Conservation (phyloP, 768 basidiomycete species). For the Kwoniella mangroviensis region DNA sequence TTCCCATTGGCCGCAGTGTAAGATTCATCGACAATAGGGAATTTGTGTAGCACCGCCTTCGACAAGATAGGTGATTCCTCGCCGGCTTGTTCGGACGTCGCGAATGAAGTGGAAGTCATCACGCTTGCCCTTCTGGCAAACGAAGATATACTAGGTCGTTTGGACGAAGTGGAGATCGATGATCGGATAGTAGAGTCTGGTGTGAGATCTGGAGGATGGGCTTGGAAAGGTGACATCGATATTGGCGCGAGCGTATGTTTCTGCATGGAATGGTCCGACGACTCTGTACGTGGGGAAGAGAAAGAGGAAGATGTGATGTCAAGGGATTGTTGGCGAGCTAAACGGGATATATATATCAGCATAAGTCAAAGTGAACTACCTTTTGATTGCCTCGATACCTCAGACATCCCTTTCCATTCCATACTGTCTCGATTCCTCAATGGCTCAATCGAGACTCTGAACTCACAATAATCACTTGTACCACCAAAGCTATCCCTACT, state of each 20-base stretch:
- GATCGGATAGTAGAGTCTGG: slow-evolving; percentile 24
- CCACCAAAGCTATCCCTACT: slow-evolving; percentile 21
- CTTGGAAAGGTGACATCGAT: slow-evolving; percentile 26
- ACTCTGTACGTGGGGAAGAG: slow-evolving; percentile 10
- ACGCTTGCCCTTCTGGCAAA: slow-evolving; percentile 16
- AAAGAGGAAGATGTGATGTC: slow-evolving; percentile 15
- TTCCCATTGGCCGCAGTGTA: background rate
- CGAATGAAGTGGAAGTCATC: slow-evolving; percentile 20
- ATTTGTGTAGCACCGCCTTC: slow-evolving; percentile 11
- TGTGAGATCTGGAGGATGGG: slow-evolving; percentile 24
- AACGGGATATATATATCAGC: background rate
- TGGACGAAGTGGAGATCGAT: slow-evolving; percentile 16
- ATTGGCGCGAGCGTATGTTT: slow-evolving; percentile 22
- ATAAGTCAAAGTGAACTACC: background rate
- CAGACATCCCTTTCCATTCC: too few relatives aligned
- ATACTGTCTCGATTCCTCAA: too few relatives aligned
- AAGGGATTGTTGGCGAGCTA: slow-evolving; percentile 25
- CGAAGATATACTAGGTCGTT: slow-evolving; percentile 23
- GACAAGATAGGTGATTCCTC: slow-evolving; percentile 3
- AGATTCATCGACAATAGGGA: slow-evolving; percentile 13
- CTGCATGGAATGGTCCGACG: slow-evolving; percentile 12
- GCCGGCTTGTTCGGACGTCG: slow-evolving; percentile 9
- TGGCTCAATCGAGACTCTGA: too few relatives aligned
- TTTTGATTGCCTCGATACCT: background rate
- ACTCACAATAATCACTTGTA: slow-evolving; percentile 25